These are phyloP conservation scores for Flaveria bidentis DNA, from an alignment of 129 eudicot genomes.

Conservation along the genomic window DNA sequence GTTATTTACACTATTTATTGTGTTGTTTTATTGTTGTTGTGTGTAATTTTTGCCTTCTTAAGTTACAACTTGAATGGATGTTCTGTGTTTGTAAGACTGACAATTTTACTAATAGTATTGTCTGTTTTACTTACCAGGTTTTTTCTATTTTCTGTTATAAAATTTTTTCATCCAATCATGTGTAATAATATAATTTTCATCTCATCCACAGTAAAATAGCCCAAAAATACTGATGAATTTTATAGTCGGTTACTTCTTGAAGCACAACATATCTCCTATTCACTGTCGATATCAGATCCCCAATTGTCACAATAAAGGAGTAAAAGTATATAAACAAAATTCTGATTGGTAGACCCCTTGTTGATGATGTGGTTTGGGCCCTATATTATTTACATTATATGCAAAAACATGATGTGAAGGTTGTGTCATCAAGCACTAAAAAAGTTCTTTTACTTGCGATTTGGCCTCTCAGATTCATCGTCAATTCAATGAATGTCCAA, in stretches of 20 bases:
- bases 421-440: constrained; percentile 26
- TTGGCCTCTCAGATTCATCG: constrained; percentile 12
- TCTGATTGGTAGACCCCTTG: constrained; percentile 4
- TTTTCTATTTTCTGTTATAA: no score
- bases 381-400: constrained; percentile 1
- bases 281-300: no score
- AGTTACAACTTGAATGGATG: not conserved
- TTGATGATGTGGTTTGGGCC: constrained; percentile 21
- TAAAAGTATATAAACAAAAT: no score
- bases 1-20: not conserved
- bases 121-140: no score
- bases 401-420: constrained; percentile 10
- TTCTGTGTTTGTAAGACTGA: not conserved
- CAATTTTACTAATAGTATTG: no score
- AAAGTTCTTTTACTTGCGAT: constrained; percentile 25
- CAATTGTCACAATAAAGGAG: no score
- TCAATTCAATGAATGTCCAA: constrained; percentile 30
- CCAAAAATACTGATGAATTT: no score
- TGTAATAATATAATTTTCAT: no score
- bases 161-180: no score
- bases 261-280: no score
- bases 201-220: no score
- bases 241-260: no score
- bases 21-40: not conserved
- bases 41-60: not conserved